phyloP scores from a whole-genome alignment of 768 basidiomycete species.

The Cystobasidium ongulense region DNA sequence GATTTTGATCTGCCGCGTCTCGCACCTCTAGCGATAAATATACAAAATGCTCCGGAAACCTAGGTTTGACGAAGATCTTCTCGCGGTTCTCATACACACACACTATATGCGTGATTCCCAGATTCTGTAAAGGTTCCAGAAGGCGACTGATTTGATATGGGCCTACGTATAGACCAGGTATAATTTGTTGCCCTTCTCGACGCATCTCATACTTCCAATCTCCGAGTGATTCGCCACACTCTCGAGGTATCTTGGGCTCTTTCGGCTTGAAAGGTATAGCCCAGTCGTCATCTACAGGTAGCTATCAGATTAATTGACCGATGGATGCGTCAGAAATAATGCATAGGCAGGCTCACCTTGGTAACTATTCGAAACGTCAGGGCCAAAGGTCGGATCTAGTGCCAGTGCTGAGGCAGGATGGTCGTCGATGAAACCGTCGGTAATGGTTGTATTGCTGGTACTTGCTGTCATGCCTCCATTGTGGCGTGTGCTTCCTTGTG shows the following conservation, averaged over 20 bases:
- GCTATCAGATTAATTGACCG: too few species aligned
- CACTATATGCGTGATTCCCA: conserved; percentile 77
- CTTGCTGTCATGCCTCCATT: background rate
- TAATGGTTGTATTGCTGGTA: background rate
- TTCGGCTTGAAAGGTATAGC: conserved; percentile 1
- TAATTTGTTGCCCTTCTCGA: conserved; percentile 83
- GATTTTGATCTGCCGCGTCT: conserved; percentile 89
- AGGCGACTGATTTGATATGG: conserved; percentile 84
- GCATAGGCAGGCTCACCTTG: background rate
- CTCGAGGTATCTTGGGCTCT: background rate
- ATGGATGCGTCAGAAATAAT: background rate
- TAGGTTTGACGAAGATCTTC: conserved; percentile 65
- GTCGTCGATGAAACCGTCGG: background rate
- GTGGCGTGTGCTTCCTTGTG: background rate
- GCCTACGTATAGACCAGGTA: conserved; percentile 67
- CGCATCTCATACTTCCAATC: conserved; percentile 80
- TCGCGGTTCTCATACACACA: conserved; percentile 39
- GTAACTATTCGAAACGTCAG: conserved; percentile 13
- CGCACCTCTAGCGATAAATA: conserved; percentile 79
- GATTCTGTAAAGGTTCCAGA: conserved; percentile 56
- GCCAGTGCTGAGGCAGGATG: background rate
- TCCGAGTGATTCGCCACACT: background rate
- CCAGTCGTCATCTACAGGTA: background rate
- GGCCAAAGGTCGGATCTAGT: background rate
- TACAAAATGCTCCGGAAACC: conserved; percentile 67